These are phyloP conservation scores for Kregervanrija fluxuum DNA, from an alignment of 805 yeast genomes.

Conservation along the genomic window DNA sequence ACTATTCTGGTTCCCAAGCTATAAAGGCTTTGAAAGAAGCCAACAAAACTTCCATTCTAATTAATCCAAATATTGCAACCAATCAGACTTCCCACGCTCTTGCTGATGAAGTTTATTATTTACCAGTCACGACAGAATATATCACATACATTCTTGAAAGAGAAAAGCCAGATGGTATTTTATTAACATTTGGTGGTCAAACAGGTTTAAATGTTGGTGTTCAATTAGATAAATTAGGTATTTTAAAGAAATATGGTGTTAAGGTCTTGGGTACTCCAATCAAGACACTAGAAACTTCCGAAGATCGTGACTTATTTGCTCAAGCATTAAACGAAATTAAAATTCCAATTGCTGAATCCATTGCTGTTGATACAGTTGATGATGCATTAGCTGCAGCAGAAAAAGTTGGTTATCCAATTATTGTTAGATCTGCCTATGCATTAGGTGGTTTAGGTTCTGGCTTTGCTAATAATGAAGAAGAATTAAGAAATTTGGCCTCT, in stretches of 20 bases:
- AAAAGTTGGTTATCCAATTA: constrained; percentile 86
- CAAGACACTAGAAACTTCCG: constrained; percentile 90
- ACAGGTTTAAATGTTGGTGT: constrained; percentile 96
- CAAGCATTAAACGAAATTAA: constrained; percentile 91
- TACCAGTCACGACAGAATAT: constrained; percentile 96
- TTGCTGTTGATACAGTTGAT: constrained; percentile 90
- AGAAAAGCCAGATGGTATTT: constrained; percentile 93
- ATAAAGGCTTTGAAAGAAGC: constrained; percentile 93
- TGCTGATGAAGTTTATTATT: constrained; percentile 91
- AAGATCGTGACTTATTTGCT: constrained; percentile 95
- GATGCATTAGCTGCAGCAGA: constrained; percentile 91
- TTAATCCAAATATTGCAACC: constrained; percentile 95
- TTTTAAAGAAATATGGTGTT: constrained; percentile 81
- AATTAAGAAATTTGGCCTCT: constrained; percentile 79
- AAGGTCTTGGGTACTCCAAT: constrained; percentile 98
- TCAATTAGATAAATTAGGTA: constrained; percentile 89
- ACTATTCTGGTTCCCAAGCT: constrained; percentile 96
- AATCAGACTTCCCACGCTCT: constrained; percentile 92
- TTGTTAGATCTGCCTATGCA: constrained; percentile 96
- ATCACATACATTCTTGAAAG: constrained; percentile 92
- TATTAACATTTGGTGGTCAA: constrained; percentile 97
- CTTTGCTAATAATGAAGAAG: constrained; percentile 77
- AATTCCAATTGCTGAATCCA: constrained; percentile 94
- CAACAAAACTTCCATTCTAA: constrained; percentile 73
- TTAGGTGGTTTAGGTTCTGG: constrained; percentile 98